Evolutionary conservation across 163 green algal species (phyloP).

Genomic region (Scenedesmus sp.): DNA sequence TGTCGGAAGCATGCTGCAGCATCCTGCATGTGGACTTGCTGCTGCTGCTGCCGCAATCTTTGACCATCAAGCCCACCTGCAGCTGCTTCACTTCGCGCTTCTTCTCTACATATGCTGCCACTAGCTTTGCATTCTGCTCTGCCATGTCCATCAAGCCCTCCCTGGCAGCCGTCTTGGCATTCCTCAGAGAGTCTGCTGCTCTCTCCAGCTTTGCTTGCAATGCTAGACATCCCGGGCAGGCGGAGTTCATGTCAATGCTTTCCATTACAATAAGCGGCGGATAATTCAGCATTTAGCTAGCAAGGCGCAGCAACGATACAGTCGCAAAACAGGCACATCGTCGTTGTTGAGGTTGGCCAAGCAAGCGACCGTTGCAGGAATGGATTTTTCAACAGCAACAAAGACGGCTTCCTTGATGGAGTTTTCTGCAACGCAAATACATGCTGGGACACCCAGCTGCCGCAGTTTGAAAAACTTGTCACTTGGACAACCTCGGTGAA

Average conservation of each 20-base stretch:
- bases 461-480: too few species aligned
- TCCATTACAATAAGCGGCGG: background rate
- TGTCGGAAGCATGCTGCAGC: background rate
- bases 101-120: constrained; percentile 68
- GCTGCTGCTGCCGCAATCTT: background rate
- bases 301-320: background rate
- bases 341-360: background rate
- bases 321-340: background rate
- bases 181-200: constrained; percentile 5
- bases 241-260: background rate
- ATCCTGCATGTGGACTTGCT: background rate
- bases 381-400: too few species aligned
- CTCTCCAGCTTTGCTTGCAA: constrained; percentile 18
- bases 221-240: background rate
- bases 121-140: constrained; percentile 69
- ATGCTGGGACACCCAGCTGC: too few species aligned
- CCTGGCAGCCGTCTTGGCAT: constrained; percentile 48
- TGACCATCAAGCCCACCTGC: constrained; percentile 44
- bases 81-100: constrained; percentile 66
- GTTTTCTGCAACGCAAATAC: too few species aligned
- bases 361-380: background rate
- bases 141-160: constrained; percentile 71
- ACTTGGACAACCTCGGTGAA: too few species aligned
- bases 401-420: too few species aligned
- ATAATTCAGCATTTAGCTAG: background rate